Evolutionary conservation across 1,139 yeast genomes (phyloP).

Genomic region (Blastobotrys indianensis): DNA sequence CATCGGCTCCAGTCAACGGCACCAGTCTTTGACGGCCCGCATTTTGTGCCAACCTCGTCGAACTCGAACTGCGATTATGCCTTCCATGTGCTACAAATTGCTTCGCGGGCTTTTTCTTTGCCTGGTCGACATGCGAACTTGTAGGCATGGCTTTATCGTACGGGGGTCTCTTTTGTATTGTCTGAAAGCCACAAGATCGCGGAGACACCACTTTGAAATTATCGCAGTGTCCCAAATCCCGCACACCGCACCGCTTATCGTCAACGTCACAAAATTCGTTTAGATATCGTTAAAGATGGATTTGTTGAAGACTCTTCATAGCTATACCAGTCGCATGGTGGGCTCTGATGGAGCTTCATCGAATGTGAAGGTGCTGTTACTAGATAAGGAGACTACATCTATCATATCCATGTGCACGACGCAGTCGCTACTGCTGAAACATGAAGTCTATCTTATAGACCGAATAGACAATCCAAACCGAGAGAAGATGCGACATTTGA

Average conservation of each 20-base stretch:
- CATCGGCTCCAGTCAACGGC: conserved; percentile 6
- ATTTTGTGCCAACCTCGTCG: conserved; percentile 12
- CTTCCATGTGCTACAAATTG: conserved; percentile 19
- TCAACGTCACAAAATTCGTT: too few species aligned
- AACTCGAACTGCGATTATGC: conserved; percentile 17
- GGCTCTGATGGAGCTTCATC: conserved; percentile 27
- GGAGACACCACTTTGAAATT: too few species aligned
- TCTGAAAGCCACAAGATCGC: too few species aligned
- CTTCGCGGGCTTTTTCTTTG: conserved; percentile 11
- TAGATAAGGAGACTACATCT: conserved; percentile 76
- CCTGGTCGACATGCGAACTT: neutral
- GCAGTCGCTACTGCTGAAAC: conserved; percentile 74
- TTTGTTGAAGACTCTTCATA: conserved; percentile 45
- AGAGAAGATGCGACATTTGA: conserved; percentile 75
- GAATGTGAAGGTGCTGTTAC: conserved; percentile 65
- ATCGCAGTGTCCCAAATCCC: too few species aligned
- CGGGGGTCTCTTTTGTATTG: too few species aligned
- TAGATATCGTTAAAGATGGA: conserved; percentile 38
- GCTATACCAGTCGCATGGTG: conserved; percentile 45
- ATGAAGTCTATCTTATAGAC: conserved; percentile 79
- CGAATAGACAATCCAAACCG: conserved; percentile 56
- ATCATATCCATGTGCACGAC: conserved; percentile 82
- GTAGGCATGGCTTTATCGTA: neutral
- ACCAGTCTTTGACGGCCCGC: neutral
- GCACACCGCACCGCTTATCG: too few species aligned